Percentiles rank a stretch among this genome's conserved stretches.
These are phyloP conservation scores for Colletotrichum chlorophyti DNA, from an alignment of 2,329 filamentous ascomycete genomes.

Conservation along the genomic window DNA sequence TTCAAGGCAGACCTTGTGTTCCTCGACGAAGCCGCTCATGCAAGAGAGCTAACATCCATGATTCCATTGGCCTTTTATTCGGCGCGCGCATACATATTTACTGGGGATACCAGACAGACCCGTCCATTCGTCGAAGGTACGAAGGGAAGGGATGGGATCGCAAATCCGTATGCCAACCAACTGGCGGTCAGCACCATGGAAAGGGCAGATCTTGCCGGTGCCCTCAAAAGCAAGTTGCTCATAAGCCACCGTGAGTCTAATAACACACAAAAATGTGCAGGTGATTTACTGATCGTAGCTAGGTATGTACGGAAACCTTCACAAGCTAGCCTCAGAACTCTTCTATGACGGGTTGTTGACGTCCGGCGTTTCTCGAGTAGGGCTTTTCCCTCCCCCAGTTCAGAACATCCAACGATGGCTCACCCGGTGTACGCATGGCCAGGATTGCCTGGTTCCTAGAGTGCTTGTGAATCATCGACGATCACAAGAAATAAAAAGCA, in stretches of 20 bases:
- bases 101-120: constrained; percentile 53
- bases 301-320: constrained; percentile 42
- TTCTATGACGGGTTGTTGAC: constrained; percentile 49
- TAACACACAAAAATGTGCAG: neutral
- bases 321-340: constrained; percentile 47
- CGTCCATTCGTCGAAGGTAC: constrained; percentile 47
- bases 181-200: constrained; percentile 45
- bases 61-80: constrained; percentile 51
- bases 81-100: constrained; percentile 51
- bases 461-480: constrained; percentile 40
- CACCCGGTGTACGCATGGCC: constrained; percentile 31
- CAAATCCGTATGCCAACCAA: constrained; percentile 20
- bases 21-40: constrained; percentile 72
- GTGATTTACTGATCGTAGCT: neutral
- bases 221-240: constrained; percentile 40
- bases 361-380: constrained; percentile 35
- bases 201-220: constrained; percentile 40
- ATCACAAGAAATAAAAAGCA: constrained; percentile 35
- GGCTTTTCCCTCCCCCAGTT: constrained; percentile 37
- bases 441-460: constrained; percentile 41
- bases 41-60: constrained; percentile 51
- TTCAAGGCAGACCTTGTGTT: constrained; percentile 86
- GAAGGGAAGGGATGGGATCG: neutral
- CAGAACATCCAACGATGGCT: constrained; percentile 39
- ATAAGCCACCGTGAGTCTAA: constrained; percentile 42